Percentiles rank a stretch among this genome's conserved stretches.
Conservation (phyloP, 164 flowering plant species). For the Macadamia integrifolia region DNA sequence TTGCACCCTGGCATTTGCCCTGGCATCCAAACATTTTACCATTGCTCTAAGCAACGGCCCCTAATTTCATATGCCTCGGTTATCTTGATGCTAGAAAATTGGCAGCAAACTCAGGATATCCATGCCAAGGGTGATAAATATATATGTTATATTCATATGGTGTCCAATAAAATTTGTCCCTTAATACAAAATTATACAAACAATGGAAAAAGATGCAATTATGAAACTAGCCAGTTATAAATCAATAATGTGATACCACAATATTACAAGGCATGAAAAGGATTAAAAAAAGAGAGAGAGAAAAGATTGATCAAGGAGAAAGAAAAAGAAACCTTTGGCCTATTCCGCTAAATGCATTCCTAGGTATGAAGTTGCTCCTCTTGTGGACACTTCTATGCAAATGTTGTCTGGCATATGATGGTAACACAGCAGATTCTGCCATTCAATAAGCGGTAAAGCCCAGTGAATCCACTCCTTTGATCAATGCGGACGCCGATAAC, state of each 20-base stretch:
- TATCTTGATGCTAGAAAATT: too few relatives aligned
- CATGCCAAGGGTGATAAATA: not conserved
- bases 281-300: not conserved
- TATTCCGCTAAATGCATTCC: conserved; percentile 14
- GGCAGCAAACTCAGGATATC: not conserved
- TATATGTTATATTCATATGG: not conserved
- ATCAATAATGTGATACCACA: not conserved
- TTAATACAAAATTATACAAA: too few relatives aligned
- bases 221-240: not conserved
- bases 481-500: conserved; percentile 5
- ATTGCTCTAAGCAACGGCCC: too few relatives aligned
- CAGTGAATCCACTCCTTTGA: not conserved
- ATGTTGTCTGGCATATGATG: conserved; percentile 27
- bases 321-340: conserved; percentile 24
- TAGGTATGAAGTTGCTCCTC: conserved; percentile 13
- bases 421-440: conserved; percentile 34
- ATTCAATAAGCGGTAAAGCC: conserved; percentile 18
- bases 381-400: conserved; percentile 16
- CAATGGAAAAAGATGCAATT: too few relatives aligned
- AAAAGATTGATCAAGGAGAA: not conserved
- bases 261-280: too few relatives aligned
- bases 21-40: too few relatives aligned
- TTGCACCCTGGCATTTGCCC: too few relatives aligned
- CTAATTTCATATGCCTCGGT: not conserved
- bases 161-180: too few relatives aligned